These are phyloP conservation scores for Aspergillus eucalypticola DNA, from an alignment of 2,329 filamentous ascomycete genomes.

Conservation along the genomic window DNA sequence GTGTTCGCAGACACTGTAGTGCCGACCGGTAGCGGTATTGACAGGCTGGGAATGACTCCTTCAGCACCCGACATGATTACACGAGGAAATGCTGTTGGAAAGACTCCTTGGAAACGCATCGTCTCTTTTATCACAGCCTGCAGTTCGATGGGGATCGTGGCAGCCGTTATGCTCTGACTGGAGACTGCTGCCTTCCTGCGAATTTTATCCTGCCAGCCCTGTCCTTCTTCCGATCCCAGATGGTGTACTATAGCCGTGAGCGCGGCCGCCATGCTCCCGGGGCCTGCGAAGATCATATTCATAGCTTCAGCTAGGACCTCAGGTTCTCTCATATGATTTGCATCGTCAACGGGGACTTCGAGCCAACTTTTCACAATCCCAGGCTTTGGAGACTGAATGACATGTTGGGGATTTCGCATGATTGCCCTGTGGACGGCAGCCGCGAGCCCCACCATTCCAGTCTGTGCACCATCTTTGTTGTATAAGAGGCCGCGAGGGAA, in stretches of 20 bases:
- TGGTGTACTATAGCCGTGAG: constrained; percentile 19
- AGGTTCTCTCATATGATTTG: constrained; percentile 13
- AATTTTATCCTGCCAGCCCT: constrained; percentile 18
- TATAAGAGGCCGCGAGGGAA: constrained; percentile 5
- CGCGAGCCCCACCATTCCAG: constrained; percentile 11
- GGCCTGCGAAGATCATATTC: constrained; percentile 22
- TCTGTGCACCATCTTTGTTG: constrained; percentile 3
- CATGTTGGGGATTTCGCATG: constrained; percentile 7
- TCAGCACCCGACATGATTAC: constrained; percentile 21
- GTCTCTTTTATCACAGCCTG: constrained; percentile 25
- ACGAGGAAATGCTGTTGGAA: constrained; percentile 22
- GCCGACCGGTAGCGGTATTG: constrained; percentile 17
- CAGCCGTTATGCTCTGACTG: background rate
- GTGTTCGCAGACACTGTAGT: constrained; percentile 23
- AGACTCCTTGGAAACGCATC: constrained; percentile 14
- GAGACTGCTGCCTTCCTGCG: constrained; percentile 3
- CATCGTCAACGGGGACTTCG: constrained; percentile 14
- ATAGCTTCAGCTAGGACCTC: constrained; percentile 17
- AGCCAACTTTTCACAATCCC: constrained; percentile 21
- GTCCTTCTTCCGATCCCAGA: constrained; percentile 17
- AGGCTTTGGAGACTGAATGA: constrained; percentile 4
- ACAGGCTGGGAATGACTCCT: constrained; percentile 10
- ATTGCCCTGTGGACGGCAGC: constrained; percentile 8
- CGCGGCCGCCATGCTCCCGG: constrained; percentile 21
- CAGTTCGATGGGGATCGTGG: constrained; percentile 7